A percentile compares a stretch with the other conserved stretches of the same genome.
These are phyloP conservation scores for Neofusicoccum sp. DNA, from an alignment of 2,329 filamentous ascomycete genomes.

Conservation along the genomic window DNA sequence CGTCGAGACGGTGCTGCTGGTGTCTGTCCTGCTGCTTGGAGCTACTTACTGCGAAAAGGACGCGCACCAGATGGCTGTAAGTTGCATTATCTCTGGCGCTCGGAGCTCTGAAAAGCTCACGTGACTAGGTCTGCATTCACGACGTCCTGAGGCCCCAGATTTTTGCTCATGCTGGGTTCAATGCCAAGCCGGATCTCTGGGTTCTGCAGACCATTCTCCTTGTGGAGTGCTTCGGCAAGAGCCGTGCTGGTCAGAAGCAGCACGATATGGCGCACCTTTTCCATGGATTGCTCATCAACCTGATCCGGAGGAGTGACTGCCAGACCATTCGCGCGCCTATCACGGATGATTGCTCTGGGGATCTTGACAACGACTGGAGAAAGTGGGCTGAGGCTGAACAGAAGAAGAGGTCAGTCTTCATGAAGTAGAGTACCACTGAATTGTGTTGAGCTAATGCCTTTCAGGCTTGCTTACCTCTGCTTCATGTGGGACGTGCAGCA, in stretches of 20 bases:
- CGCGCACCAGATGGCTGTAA: conserved; percentile 56
- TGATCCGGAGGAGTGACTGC: conserved; percentile 54
- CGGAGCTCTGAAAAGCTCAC: too few relatives aligned
- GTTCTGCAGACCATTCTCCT: conserved; percentile 60
- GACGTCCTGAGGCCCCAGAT: conserved; percentile 59
- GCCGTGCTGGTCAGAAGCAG: conserved; percentile 60
- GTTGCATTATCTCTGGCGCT: too few relatives aligned
- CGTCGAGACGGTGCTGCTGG: conserved; percentile 53
- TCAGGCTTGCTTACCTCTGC: conserved; percentile 55
- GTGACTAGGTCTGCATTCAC: conserved; percentile 53
- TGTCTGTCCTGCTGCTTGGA: conserved; percentile 58
- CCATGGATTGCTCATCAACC: conserved; percentile 55
- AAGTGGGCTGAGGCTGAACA: conserved; percentile 57
- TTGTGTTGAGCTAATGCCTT: neutral
- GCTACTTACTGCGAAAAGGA: conserved; percentile 61
- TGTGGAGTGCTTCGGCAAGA: conserved; percentile 65
- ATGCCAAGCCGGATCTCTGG: conserved; percentile 59
- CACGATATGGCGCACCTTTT: conserved; percentile 64
- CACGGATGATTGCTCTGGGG: conserved; percentile 34
- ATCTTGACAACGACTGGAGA: conserved; percentile 51
- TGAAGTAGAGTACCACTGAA: neutral
- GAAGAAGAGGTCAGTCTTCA: conserved; percentile 51
- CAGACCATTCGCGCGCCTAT: conserved; percentile 45
- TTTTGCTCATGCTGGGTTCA: conserved; percentile 58
- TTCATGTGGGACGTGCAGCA: conserved; percentile 68